A percentile compares a stretch with the other conserved stretches of the same genome.
Evolutionary conservation across 202 grass and related monocot genomes (phyloP).

Genomic region (Schoenoplectus tabernaemontani): DNA sequence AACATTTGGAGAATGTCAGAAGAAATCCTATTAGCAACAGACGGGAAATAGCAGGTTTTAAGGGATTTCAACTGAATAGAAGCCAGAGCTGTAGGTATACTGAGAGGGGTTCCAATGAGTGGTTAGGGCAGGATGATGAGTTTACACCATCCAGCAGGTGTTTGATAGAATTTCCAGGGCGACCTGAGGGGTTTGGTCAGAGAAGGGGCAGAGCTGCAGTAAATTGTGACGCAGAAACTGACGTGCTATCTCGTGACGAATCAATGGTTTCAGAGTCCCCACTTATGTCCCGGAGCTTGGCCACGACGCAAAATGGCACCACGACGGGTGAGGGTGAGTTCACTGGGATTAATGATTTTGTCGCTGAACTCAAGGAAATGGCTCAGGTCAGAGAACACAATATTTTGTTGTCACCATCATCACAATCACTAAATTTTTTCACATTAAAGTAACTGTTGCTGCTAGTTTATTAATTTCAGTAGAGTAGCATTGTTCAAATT

Average conservation of each 20-base stretch:
- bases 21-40: constrained; percentile 38
- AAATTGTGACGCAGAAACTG: constrained; percentile 53
- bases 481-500: not conserved
- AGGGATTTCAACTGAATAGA: constrained; percentile 50
- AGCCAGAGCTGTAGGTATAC: constrained; percentile 78
- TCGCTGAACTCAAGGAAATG: constrained; percentile 83
- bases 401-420: not conserved
- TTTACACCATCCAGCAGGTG: constrained; percentile 63
- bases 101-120: constrained; percentile 39
- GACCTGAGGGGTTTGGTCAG: constrained; percentile 48
- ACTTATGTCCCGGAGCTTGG: constrained; percentile 32
- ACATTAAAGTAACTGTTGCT: no score
- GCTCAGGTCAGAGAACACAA: constrained; percentile 49
- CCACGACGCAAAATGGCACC: constrained; percentile 30
- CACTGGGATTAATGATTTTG: constrained; percentile 66
- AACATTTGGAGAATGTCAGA: constrained; percentile 76
- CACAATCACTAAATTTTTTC: not conserved
- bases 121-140: constrained; percentile 42
- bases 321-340: constrained; percentile 44
- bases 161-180: constrained; percentile 55
- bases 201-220: constrained; percentile 27
- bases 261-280: constrained; percentile 60
- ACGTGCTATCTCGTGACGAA: constrained; percentile 48
- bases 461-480: not conserved
- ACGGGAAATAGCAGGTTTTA: constrained; percentile 30